These are phyloP conservation scores for Bryoerythrophyllum caledonicum DNA, from an alignment of 225 moss, liverwort and hornwort species.

Conservation along the genomic window DNA sequence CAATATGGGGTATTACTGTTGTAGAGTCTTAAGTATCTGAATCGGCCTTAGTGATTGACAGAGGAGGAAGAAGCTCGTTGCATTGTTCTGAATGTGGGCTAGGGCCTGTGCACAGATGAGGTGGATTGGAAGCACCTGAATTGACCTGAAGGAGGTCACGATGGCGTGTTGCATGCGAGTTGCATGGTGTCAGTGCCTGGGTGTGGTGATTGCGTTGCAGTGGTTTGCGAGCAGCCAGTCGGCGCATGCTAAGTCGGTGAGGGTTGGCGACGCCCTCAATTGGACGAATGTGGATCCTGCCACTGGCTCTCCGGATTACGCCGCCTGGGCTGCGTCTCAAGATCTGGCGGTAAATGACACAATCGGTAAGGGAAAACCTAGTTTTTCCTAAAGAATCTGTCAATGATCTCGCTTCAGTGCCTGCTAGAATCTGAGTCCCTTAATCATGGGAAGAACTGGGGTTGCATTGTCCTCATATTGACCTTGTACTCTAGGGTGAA, in stretches of 20 bases:
- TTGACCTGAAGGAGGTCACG: neutral
- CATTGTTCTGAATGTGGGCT: too few species aligned
- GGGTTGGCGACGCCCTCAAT: constrained; percentile 41
- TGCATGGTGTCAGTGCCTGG: constrained; percentile 5
- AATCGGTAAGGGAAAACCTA: constrained; percentile 32
- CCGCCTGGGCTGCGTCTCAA: constrained; percentile 46
- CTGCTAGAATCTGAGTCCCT: neutral
- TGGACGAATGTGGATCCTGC: constrained; percentile 43
- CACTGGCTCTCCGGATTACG: constrained; percentile 50
- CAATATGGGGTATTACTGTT: neutral
- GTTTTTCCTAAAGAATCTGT: neutral
- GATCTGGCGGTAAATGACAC: constrained; percentile 34
- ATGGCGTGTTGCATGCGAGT: constrained; percentile 12
- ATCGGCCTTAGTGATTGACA: too few species aligned
- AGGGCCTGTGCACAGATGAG: neutral
- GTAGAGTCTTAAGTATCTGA: neutral
- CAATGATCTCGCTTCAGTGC: neutral
- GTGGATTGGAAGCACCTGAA: neutral
- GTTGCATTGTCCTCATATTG: neutral
- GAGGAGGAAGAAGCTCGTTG: too few species aligned
- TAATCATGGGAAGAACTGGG: neutral
- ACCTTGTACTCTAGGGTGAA: neutral
- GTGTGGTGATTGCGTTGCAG: constrained; percentile 1
- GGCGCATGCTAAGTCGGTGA: constrained; percentile 37
- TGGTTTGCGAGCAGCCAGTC: neutral